Conservation (phyloP, 345 rosid genomes). For the Conringia planisiliqua region DNA sequence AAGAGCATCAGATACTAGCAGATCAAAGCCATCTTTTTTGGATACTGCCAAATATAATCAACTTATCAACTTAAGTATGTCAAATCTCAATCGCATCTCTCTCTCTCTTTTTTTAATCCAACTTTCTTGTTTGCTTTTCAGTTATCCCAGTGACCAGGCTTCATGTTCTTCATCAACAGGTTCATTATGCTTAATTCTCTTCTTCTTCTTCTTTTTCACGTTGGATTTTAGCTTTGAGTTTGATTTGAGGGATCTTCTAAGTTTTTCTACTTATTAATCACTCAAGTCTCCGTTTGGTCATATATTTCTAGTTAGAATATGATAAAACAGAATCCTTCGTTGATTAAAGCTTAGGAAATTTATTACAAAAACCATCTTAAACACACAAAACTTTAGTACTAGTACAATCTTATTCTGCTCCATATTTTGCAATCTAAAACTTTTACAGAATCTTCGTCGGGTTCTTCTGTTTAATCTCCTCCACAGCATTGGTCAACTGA, state of each 20-base stretch:
- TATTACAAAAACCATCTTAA: constrained; percentile 30
- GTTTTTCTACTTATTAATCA: neutral
- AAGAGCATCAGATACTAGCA: neutral
- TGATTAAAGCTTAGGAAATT: constrained; percentile 17
- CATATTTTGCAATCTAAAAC: constrained; percentile 14
- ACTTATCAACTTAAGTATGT: neutral
- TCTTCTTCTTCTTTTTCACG: neutral
- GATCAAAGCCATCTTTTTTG: neutral
- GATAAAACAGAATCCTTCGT: neutral
- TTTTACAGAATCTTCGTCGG: constrained; percentile 26
- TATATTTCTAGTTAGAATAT: neutral
- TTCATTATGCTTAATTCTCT: neutral
- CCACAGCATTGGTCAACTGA: constrained; percentile 12
- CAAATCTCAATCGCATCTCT: neutral
- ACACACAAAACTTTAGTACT: constrained; percentile 29
- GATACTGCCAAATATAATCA: neutral
- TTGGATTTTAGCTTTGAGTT: neutral
- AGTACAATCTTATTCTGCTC: constrained; percentile 22
- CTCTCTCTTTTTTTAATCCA: neutral
- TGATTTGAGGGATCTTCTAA: neutral
- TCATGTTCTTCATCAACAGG: constrained; percentile 15
- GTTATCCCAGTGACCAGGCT: neutral
- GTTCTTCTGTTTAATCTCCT: constrained; percentile 1
- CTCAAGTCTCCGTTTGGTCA: neutral
- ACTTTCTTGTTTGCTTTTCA: neutral